Percentiles rank a stretch among this genome's conserved stretches.
phyloP scores from a whole-genome alignment of 495 filamentous ascomycete genomes.

The Cercophora sp. region DNA sequence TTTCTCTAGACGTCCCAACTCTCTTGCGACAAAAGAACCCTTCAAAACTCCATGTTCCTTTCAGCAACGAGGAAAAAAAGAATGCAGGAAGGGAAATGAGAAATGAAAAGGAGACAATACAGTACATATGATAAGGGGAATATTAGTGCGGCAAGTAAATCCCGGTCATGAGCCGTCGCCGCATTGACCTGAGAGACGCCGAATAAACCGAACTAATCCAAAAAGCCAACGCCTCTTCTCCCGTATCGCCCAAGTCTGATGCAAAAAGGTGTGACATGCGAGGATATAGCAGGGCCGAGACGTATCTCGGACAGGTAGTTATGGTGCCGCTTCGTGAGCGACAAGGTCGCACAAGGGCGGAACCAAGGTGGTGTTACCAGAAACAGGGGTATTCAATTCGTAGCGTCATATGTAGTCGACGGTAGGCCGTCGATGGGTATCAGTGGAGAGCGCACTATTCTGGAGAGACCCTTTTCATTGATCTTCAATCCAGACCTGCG shows the following conservation, averaged over 20 bases:
- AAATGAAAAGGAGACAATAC: background rate
- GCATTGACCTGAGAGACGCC: background rate
- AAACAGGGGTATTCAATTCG: no score
- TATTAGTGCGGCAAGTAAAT: background rate
- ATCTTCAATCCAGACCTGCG: constrained; percentile 74
- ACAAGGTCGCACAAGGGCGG: no score
- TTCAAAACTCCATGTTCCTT: constrained; percentile 5
- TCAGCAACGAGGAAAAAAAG: background rate
- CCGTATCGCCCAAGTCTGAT: constrained; percentile 6
- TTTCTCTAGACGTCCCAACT: constrained; percentile 8
- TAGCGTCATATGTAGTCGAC: no score
- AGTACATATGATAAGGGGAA: background rate
- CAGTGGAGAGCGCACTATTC: no score
- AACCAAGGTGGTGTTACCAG: no score
- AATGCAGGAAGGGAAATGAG: background rate
- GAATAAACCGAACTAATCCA: background rate
- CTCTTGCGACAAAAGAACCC: constrained; percentile 1
- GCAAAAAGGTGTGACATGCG: constrained; percentile 6
- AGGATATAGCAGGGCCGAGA: background rate
- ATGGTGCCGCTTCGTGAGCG: no score
- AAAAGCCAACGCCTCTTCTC: constrained; percentile 13
- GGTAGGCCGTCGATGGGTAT: no score
- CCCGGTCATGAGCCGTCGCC: background rate
- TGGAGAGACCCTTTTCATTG: no score
- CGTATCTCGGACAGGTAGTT: background rate